Evolutionary conservation across 2,329 filamentous ascomycete species (phyloP).

Genomic region (Magnaporthiopsis rhizophila): DNA sequence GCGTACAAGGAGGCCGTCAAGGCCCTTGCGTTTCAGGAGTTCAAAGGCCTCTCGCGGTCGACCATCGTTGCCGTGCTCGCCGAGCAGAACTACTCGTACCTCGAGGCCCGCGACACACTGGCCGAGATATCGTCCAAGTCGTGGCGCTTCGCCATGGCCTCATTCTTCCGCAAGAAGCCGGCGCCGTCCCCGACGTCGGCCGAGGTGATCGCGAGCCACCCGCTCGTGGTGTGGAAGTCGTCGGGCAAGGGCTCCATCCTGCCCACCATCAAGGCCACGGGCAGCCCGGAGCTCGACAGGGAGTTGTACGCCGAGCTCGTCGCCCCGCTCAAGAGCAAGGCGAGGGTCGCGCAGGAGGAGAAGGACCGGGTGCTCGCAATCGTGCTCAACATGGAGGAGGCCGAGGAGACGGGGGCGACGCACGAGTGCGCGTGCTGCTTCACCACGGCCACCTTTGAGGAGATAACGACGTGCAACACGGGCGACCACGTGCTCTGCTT

Average conservation of each 20-base stretch:
- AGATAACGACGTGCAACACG: conserved; percentile 62
- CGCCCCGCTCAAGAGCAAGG: conserved; percentile 39
- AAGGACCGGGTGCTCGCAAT: conserved; percentile 46
- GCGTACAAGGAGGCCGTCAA: conserved; percentile 64
- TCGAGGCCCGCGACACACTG: conserved; percentile 61
- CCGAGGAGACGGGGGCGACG: conserved; percentile 45
- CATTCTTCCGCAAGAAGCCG: conserved; percentile 53
- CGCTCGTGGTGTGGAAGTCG: conserved; percentile 54
- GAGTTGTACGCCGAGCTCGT: conserved; percentile 54
- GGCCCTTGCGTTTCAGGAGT: conserved; percentile 63
- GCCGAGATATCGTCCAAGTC: conserved; percentile 62
- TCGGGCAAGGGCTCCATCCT: conserved; percentile 45
- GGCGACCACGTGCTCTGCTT: conserved; percentile 65
- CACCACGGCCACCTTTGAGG: conserved; percentile 61
- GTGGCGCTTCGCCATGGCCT: conserved; percentile 68
- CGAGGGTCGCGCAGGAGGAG: conserved; percentile 34
- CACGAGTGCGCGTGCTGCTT: conserved; percentile 78
- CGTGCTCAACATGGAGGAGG: conserved; percentile 49
- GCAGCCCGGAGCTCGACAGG: conserved; percentile 54
- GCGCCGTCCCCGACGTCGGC: conserved; percentile 33
- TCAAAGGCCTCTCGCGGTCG: conserved; percentile 64
- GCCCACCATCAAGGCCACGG: conserved; percentile 58
- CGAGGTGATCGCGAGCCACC: conserved; percentile 44
- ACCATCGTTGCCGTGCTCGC: conserved; percentile 72
- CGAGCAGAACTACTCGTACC: conserved; percentile 73